A percentile compares a stretch with the other conserved stretches of the same genome.
Evolutionary conservation across 106 monocot species (phyloP).

Genomic region (Xerophyta viscosa): DNA sequence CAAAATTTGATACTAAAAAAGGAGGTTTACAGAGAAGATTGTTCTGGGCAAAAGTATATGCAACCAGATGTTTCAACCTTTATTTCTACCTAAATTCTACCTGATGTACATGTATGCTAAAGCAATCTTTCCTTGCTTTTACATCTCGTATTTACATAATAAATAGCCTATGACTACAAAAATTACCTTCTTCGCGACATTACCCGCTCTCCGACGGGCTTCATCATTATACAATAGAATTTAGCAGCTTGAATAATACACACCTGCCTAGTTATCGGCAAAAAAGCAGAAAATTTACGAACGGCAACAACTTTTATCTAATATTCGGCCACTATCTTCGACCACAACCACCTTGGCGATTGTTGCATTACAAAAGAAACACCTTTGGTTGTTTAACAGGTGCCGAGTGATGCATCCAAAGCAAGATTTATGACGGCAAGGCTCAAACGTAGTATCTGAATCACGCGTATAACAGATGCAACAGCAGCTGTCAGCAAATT

Average conservation of each 20-base stretch:
- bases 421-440: slow-evolving; percentile 87
- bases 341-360: slow-evolving; percentile 38
- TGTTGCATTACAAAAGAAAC: slow-evolving; percentile 94
- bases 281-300: too few relatives aligned
- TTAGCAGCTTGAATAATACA: neutral
- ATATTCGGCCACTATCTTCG: neutral
- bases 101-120: too few relatives aligned
- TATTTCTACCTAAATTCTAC: too few relatives aligned
- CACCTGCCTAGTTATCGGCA: too few relatives aligned
- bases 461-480: slow-evolving; percentile 81
- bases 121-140: slow-evolving; percentile 21
- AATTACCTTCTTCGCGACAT: slow-evolving; percentile 19
- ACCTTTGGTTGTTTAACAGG: slow-evolving; percentile 79
- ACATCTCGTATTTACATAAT: slow-evolving; percentile 70
- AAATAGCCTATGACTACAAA: slow-evolving; percentile 51
- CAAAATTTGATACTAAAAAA: too few relatives aligned
- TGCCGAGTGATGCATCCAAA: slow-evolving; percentile 84
- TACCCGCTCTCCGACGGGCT: neutral
- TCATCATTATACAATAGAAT: neutral
- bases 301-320: neutral
- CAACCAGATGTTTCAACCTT: too few relatives aligned
- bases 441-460: slow-evolving; percentile 68
- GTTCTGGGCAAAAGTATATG: too few relatives aligned
- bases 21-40: too few relatives aligned
- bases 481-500: slow-evolving; percentile 45